Evolutionary conservation across 345 rosid genomes (phyloP).

Genomic region (Salix brachista): DNA sequence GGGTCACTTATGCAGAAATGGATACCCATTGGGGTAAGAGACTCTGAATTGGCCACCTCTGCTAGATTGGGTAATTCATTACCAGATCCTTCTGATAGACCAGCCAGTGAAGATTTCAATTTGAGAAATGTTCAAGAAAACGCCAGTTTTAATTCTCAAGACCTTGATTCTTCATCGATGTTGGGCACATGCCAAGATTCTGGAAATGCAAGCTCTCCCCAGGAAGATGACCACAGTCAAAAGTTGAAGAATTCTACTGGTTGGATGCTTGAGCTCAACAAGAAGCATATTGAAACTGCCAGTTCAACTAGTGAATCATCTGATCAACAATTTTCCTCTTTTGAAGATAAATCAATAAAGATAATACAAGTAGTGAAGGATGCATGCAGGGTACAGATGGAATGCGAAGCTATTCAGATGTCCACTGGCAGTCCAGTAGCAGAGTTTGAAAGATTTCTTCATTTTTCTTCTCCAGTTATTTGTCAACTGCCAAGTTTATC

Average conservation of each 20-base stretch:
- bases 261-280: constrained; percentile 8
- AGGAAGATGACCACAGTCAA: constrained; percentile 9
- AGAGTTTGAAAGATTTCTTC: constrained; percentile 50
- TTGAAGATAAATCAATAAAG: constrained; percentile 25
- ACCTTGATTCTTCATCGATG: constrained; percentile 12
- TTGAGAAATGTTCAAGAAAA: constrained; percentile 20
- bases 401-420: constrained; percentile 47
- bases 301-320: constrained; percentile 17
- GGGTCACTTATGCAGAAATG: constrained; percentile 42
- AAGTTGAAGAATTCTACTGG: constrained; percentile 5
- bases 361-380: constrained; percentile 33
- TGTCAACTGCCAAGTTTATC: constrained; percentile 13
- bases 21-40: constrained; percentile 42
- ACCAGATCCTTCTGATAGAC: constrained; percentile 13
- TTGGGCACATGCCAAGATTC: constrained; percentile 5
- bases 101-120: constrained; percentile 19
- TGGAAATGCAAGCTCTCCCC: constrained; percentile 11
- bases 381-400: constrained; percentile 33
- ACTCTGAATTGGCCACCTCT: constrained; percentile 16
- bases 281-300: constrained; percentile 14
- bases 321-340: constrained; percentile 10
- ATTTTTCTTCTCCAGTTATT: constrained; percentile 44
- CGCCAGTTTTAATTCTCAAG: constrained; percentile 14
- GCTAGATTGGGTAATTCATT: constrained; percentile 10
- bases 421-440: constrained; percentile 49